These are phyloP conservation scores for Amborella trichopoda DNA, from an alignment of 164 flowering plant genomes.

Conservation along the genomic window DNA sequence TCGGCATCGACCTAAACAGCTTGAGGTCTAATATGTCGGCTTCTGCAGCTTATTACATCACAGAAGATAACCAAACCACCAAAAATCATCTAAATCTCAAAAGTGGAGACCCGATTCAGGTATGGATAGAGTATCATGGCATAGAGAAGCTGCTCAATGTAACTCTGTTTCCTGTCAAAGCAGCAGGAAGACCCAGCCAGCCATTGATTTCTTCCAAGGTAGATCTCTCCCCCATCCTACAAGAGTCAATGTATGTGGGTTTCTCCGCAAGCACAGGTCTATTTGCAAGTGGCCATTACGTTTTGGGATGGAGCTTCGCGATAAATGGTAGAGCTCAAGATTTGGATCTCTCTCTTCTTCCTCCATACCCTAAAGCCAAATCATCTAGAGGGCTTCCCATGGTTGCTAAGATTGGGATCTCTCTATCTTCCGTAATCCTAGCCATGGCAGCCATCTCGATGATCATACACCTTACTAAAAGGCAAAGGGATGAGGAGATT, in stretches of 20 bases:
- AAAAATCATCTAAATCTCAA: conserved; percentile 7
- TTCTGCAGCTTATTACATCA: conserved; percentile 22
- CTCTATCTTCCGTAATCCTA: background rate
- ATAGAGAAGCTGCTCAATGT: background rate
- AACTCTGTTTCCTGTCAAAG: background rate
- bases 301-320: background rate
- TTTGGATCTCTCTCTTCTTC: background rate
- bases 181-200: background rate
- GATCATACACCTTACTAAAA: background rate
- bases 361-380: background rate
- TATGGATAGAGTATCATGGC: background rate
- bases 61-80: background rate
- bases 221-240: background rate
- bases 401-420: background rate
- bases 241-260: background rate
- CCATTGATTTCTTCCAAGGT: background rate
- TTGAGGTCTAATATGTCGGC: conserved; percentile 14
- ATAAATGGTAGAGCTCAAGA: conserved; percentile 5
- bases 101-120: background rate
- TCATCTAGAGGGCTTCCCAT: background rate
- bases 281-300: background rate
- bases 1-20: conserved; percentile 23
- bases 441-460: background rate
- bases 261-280: background rate
- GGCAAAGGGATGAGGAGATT: background rate